Conservation (phyloP, 768 basidiomycete genomes). For the Trametes gibbosa region DNA sequence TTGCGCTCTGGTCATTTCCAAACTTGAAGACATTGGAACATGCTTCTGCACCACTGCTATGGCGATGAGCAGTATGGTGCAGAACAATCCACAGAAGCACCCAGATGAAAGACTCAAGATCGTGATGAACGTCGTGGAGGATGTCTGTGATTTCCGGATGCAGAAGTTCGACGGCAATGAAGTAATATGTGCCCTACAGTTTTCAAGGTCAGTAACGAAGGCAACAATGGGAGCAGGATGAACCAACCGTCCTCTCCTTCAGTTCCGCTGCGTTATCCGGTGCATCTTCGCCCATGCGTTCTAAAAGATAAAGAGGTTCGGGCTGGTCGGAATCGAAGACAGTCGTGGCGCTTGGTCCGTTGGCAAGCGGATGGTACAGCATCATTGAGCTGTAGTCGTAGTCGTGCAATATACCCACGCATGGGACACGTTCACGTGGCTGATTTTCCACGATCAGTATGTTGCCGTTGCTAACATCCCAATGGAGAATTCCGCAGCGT, state of each 20-base stretch:
- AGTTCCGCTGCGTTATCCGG: not conserved
- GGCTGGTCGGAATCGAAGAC: not conserved
- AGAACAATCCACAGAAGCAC: slow-evolving; percentile 11
- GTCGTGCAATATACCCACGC: not conserved
- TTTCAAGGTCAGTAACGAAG: not conserved
- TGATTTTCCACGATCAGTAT: not conserved
- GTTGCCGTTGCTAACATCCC: slow-evolving; percentile 1
- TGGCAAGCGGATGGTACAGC: not conserved
- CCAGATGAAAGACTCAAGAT: slow-evolving; percentile 15
- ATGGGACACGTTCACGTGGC: not conserved
- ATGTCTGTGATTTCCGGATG: not conserved
- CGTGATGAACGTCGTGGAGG: slow-evolving; percentile 4
- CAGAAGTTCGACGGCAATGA: not conserved
- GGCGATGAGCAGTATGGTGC: not conserved
- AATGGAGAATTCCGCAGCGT: not conserved
- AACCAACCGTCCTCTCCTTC: not conserved
- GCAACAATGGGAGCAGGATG: no score
- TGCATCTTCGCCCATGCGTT: not conserved
- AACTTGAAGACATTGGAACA: not conserved
- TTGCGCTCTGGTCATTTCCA: not conserved
- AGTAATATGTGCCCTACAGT: not conserved
- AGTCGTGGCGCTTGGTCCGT: not conserved
- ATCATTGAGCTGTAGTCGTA: not conserved
- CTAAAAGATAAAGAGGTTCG: not conserved
- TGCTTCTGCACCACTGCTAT: not conserved